Evolutionary conservation across 2,329 filamentous ascomycete species (phyloP), one percentile per base, ranked within the genome.

Genomic region (Ilyonectria robusta): DNA sequence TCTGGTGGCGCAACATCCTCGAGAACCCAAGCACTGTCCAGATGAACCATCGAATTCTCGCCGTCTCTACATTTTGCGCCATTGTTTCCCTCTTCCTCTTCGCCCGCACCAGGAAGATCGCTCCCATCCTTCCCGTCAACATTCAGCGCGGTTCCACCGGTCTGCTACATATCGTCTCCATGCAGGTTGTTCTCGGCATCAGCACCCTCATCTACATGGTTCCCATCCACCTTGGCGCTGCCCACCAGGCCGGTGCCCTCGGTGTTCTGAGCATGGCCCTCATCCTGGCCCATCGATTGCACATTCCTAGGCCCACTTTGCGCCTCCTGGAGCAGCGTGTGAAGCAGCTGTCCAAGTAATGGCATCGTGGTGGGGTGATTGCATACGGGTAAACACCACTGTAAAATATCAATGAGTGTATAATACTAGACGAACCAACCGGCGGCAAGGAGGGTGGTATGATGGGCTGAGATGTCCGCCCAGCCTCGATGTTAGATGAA

Each of bases 11-110:
- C 77, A 99, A 99, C 83, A 93, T 97, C 87, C 91, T 98, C 37
- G 96, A 98, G 85, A 99, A 99, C 83, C 97, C 96, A 4, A 95
- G 93, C 17, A 89, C 97, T 29, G 97, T 98, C 2, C 97, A 99
- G 83, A 89, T 99, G 50, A 94, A 99, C 82, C 96, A 99, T 84
- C 92, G 97, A 50, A 93, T 97, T 74, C 87, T 98, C 40, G 97
- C 96, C 65, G 94, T 92, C 53, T 94, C 94, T 17, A 97, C 95
- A 1, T 97, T 97, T 81, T 92, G 89, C 59, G 88, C 92, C 69
- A 89, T 98, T 68, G 84, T 97, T 71, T 87, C 90, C 4, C 87
- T 99, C 10, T 97, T 92, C 81, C 88, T 89, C n/a, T 98, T 95
- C 82, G 89, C 93, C 5, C 90, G 93, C 69, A 90, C 89, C 62